A percentile compares a stretch with the other conserved stretches of the same genome.
These are phyloP conservation scores for Acaromyces ingoldii DNA, from an alignment of 1,284 basidiomycete species.

Conservation along the genomic window DNA sequence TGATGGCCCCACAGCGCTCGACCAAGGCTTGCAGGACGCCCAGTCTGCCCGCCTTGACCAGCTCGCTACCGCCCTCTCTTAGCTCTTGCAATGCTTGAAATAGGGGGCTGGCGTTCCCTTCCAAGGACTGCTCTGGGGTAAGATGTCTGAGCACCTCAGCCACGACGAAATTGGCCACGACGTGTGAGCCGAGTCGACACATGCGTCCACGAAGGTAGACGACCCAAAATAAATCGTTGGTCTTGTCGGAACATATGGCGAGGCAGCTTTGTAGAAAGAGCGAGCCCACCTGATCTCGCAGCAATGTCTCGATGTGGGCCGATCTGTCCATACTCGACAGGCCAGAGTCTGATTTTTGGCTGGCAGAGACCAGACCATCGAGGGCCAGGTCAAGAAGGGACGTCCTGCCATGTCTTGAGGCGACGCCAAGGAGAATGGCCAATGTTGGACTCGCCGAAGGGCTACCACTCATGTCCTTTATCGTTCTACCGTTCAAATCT, in stretches of 20 bases:
- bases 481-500: slow-evolving; percentile 6
- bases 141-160: slow-evolving; percentile 23
- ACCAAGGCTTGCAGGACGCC: slow-evolving; percentile 7
- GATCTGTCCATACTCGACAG: too few relatives aligned
- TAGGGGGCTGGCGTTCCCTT: slow-evolving; percentile 4
- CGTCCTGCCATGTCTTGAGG: slow-evolving; percentile 5
- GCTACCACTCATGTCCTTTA: slow-evolving; percentile 26
- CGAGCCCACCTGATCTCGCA: slow-evolving; percentile 44
- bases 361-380: slow-evolving; percentile 21
- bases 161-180: slow-evolving; percentile 45
- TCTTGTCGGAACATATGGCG: slow-evolving; percentile 14
- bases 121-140: neutral
- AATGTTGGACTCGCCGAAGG: slow-evolving; percentile 36
- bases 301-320: slow-evolving; percentile 35
- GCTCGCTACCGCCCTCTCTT: slow-evolving; percentile 6
- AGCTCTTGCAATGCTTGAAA: slow-evolving; percentile 10
- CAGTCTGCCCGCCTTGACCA: slow-evolving; percentile 15
- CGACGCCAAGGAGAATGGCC: slow-evolving; percentile 29
- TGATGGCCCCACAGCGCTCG: neutral
- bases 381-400: slow-evolving; percentile 30
- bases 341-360: neutral
- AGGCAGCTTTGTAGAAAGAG: slow-evolving; percentile 34
- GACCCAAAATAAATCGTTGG: slow-evolving; percentile 26
- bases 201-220: slow-evolving; percentile 34
- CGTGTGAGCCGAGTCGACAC: slow-evolving; percentile 41